Conservation (phyloP, 176 grass and related monocot species). For the Musa schizocarpa region DNA sequence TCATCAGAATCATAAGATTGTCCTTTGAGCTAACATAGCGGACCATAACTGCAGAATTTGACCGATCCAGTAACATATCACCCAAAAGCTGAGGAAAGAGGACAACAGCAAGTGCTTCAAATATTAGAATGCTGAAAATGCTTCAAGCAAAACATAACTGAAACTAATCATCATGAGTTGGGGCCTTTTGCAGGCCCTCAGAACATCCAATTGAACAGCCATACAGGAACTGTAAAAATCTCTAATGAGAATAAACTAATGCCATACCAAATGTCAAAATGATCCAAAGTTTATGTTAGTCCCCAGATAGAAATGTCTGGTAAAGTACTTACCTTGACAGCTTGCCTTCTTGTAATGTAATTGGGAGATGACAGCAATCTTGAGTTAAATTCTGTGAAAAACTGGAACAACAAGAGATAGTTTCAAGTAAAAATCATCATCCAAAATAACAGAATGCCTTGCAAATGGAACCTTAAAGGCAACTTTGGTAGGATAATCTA, state of each 20-base stretch:
- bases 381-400: conserved; percentile 51
- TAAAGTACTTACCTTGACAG: conserved; percentile 25
- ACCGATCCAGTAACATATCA: conserved; percentile 50
- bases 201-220: background rate
- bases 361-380: conserved; percentile 35
- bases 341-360: conserved; percentile 47
- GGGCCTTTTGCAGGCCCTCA: background rate
- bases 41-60: conserved; percentile 40
- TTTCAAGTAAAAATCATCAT: background rate
- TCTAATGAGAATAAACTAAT: background rate
- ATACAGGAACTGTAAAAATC: background rate
- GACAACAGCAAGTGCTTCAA: background rate
- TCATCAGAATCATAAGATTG: conserved; percentile 57
- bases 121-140: background rate
- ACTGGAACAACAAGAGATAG: conserved; percentile 19
- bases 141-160: background rate
- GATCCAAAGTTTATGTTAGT: background rate
- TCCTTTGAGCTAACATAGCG: conserved; percentile 47
- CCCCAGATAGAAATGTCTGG: background rate
- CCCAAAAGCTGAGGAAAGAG: conserved; percentile 43
- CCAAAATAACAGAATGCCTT: background rate
- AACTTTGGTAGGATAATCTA: no score
- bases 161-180: background rate
- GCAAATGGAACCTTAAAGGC: no score
- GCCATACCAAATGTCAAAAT: background rate